phyloP scores from a whole-genome alignment of 257 asterid genomes.

The Catharanthus roseus region DNA sequence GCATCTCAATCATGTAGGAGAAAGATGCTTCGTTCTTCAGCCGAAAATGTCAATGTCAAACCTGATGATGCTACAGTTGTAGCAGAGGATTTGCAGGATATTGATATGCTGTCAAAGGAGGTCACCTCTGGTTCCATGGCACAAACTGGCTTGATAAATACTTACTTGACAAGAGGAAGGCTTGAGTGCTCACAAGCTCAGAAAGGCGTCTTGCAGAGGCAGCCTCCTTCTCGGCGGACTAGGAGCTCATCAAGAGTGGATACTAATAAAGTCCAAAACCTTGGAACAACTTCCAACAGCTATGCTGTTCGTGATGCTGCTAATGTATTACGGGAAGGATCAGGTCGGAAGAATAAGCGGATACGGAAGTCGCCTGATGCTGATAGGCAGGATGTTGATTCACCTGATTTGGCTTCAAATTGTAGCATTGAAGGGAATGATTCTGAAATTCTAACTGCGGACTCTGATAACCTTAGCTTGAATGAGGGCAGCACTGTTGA shows the following conservation, averaged over 20 bases:
- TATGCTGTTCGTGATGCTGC: constrained; percentile 30
- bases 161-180: constrained; percentile 47
- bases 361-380: constrained; percentile 50
- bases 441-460: constrained; percentile 55
- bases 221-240: constrained; percentile 42
- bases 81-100: constrained; percentile 35
- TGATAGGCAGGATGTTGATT: constrained; percentile 40
- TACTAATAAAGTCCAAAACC: constrained; percentile 32
- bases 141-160: constrained; percentile 28
- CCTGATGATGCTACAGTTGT: constrained; percentile 58
- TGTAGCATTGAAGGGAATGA: constrained; percentile 55
- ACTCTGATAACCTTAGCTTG: constrained; percentile 53
- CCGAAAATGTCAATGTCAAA: constrained; percentile 42
- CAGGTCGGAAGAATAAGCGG: constrained; percentile 61
- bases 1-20: constrained; percentile 27
- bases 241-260: constrained; percentile 56
- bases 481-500: constrained; percentile 58
- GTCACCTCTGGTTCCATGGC: constrained; percentile 26
- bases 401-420: constrained; percentile 51
- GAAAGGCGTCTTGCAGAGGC: constrained; percentile 35
- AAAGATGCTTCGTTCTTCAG: constrained; percentile 24
- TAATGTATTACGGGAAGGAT: constrained; percentile 36
- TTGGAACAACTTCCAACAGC: constrained; percentile 25
- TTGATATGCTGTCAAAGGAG: constrained; percentile 35
- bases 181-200: constrained; percentile 34